phyloP scores from a whole-genome alignment of 2,329 filamentous ascomycete species.

The Penicillium sp. region DNA sequence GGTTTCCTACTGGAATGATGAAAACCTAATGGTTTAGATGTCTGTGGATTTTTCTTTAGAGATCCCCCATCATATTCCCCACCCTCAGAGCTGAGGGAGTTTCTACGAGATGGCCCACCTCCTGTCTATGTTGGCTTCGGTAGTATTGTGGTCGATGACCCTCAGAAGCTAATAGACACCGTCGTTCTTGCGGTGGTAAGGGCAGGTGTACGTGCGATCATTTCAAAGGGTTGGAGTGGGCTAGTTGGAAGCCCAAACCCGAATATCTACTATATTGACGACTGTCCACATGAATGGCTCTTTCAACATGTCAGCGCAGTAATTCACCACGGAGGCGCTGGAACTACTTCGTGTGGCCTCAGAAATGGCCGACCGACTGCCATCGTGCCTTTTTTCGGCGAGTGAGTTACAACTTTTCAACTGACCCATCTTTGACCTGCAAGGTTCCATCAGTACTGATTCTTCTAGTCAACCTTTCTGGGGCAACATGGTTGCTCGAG shows the following conservation, averaged over 20 bases:
- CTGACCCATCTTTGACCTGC: too few relatives aligned
- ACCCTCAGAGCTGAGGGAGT: constrained; percentile 40
- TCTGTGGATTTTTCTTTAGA: constrained; percentile 50
- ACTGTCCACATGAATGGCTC: constrained; percentile 59
- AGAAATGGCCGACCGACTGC: constrained; percentile 52
- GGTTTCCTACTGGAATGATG: neutral
- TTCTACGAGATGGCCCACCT: constrained; percentile 48
- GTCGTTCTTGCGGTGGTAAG: constrained; percentile 50
- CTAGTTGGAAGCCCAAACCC: constrained; percentile 37
- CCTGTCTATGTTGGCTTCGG: constrained; percentile 59
- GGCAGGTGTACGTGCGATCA: constrained; percentile 51
- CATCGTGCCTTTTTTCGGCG: constrained; percentile 58
- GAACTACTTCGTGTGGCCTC: constrained; percentile 57
- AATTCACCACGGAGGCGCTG: constrained; percentile 60
- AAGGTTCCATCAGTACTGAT: neutral
- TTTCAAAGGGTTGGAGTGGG: constrained; percentile 56
- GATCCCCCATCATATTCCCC: constrained; percentile 41
- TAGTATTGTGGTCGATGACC: constrained; percentile 55
- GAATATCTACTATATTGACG: constrained; percentile 52
- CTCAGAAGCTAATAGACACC: constrained; percentile 44
- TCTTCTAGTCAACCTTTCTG: constrained; percentile 50
- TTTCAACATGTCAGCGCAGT: constrained; percentile 56
- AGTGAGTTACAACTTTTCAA: constrained; percentile 30
- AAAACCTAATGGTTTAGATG: constrained; percentile 17
- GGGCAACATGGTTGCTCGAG: constrained; percentile 52